Base-by-base conservation (phyloP, 1,284 basidiomycete species). In the Papiliotrema flavescens region DNA sequence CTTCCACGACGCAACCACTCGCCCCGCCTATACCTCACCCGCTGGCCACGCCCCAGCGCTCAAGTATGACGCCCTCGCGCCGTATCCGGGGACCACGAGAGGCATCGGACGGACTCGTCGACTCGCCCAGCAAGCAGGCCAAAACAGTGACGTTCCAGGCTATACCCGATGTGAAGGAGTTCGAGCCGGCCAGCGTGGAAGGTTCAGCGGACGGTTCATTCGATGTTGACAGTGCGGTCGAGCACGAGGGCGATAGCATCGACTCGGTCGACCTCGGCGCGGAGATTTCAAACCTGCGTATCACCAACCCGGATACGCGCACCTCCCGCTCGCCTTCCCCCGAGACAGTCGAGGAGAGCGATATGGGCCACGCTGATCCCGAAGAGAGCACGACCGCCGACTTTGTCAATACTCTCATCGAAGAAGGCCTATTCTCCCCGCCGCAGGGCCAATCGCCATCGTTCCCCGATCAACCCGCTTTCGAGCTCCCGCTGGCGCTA, bases 71-170 rank as follows among this genome's bases (percentile, higher is more conserved):
- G 22, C 62, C 67, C n/a, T 88, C 88, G 0, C 84, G 84, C 61
- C 83, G 90, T 36, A 81, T 93, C 49, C 86, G 88, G 62, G 93
- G 91, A 2, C 91, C 91, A 4, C 84, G 89, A 36, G 52, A 59
- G 48, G 44, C 64, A 53, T 23, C 61, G 47, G 49, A 56, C 41
- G 23, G 53, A 8, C 9, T 13, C 35, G 57, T 67, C 73, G 53
- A 82, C 73, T 67, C 80, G 81, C 54, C 82, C 80, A 65, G 81
- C 81, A 37, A 78, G 84, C 59, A 88, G 36, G 54, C 50, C 36
- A 76, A 92, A 75, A 93, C 86, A 0, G 93, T 96, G 46, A 90
- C 86, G 0, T 96, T 91, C 63, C 83, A 90, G 72, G 85, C 88
- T 62, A 81, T 85, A 8, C 90, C 89, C 61, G 90, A 95, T 62